Evolutionary conservation across 768 basidiomycete genomes (phyloP).

Genomic region (Pleurotus sapidus): DNA sequence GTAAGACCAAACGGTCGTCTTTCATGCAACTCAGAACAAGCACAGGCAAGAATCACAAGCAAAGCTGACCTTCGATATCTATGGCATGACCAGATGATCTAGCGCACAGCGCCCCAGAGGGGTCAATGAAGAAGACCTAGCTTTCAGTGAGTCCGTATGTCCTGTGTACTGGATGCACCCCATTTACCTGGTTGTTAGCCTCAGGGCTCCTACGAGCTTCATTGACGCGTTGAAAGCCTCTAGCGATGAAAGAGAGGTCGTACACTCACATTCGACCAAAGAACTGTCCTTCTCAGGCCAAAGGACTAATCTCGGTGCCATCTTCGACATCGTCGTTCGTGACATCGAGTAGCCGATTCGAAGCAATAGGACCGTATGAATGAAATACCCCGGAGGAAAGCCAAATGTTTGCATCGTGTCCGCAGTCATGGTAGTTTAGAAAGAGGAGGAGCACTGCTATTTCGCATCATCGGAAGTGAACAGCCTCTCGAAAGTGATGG

Average conservation of each 20-base stretch:
- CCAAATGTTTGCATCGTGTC: constrained; percentile 31
- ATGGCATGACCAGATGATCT: constrained; percentile 79
- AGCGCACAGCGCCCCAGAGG: constrained; percentile 73
- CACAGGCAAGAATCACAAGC: neutral
- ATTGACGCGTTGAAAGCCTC: neutral
- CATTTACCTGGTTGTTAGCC: constrained; percentile 68
- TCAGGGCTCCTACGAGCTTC: constrained; percentile 65
- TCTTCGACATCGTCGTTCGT: constrained; percentile 50
- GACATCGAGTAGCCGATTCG: constrained; percentile 58
- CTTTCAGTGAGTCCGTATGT: neutral
- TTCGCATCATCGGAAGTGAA: neutral
- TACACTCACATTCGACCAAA: constrained; percentile 66
- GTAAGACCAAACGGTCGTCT: constrained; percentile 68
- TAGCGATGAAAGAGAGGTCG: neutral
- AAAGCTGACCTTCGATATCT: constrained; percentile 64
- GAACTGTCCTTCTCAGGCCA: constrained; percentile 76
- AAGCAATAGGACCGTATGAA: constrained; percentile 55
- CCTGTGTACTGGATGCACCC: neutral
- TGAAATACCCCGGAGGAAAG: constrained; percentile 60
- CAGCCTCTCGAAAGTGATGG: neutral
- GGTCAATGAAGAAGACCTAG: constrained; percentile 84
- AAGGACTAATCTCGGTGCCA: constrained; percentile 57
- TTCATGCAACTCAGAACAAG: constrained; percentile 5
- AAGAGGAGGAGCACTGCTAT: neutral
- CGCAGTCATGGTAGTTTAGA: constrained; percentile 18